A percentile compares a stretch with the other conserved stretches of the same genome.
Evolutionary conservation across 306 rosid genomes (phyloP).

Genomic region (Corylus americana): DNA sequence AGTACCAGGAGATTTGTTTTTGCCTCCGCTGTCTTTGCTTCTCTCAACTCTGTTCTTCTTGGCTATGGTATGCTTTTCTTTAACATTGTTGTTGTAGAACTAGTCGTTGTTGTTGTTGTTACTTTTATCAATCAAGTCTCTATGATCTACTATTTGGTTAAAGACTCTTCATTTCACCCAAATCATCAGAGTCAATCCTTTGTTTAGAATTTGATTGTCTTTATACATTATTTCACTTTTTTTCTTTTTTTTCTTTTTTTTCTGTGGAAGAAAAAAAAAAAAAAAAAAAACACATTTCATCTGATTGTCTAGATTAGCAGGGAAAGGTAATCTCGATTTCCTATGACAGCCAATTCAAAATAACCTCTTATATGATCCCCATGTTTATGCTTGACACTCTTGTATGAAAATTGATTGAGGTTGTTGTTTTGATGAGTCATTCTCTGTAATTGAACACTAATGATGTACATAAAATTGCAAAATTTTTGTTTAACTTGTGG

Average conservation of each 20-base stretch:
- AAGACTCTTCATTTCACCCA: not conserved
- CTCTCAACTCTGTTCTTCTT: conserved; percentile 91
- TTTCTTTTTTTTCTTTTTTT: too few species aligned
- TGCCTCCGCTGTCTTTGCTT: conserved; percentile 91
- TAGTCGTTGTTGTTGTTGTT: not conserved
- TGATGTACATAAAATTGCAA: not conserved
- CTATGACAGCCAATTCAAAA: not conserved
- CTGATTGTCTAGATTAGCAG: not conserved
- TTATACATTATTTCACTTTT: not conserved
- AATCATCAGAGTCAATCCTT: not conserved
- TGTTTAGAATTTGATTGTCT: not conserved
- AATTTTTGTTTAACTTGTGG: not conserved
- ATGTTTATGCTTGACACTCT: not conserved
- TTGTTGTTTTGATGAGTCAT: not conserved
- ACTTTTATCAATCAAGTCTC: not conserved
- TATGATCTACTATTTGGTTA: not conserved
- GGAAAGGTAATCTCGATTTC: not conserved
- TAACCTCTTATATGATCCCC: not conserved
- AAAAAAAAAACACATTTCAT: not conserved
- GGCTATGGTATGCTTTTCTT: conserved; percentile 71
- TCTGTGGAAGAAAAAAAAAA: not conserved
- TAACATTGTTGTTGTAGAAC: not conserved
- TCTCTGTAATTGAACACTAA: not conserved
- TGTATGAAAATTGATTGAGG: not conserved
- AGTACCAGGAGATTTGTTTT: conserved; percentile 68